A percentile compares a stretch with the other conserved stretches of the same genome.
These are phyloP conservation scores for Achlya hypogyna DNA, from an alignment of 352 stramenopile genomes.

Conservation along the genomic window DNA sequence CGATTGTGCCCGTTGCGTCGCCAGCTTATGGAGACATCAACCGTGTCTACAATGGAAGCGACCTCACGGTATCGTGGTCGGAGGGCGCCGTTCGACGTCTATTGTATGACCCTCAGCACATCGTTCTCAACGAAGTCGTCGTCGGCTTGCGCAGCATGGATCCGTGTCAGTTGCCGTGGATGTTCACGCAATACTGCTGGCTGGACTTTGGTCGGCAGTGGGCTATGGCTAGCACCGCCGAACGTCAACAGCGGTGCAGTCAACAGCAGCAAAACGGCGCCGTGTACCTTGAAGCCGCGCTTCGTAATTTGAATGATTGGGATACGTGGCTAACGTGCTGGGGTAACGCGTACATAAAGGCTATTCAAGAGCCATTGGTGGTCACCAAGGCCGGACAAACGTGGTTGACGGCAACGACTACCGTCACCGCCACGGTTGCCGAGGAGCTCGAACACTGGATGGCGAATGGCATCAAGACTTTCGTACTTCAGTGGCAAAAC, in stretches of 20 bases:
- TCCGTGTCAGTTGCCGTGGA: constrained; percentile 15
- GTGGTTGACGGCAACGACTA: background rate
- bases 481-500: constrained; percentile 16
- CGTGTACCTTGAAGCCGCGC: background rate
- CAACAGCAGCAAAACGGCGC: background rate
- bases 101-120: background rate
- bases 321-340: background rate
- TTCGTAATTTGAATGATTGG: constrained; percentile 9
- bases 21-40: background rate
- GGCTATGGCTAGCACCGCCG: constrained; percentile 3
- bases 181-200: constrained; percentile 20
- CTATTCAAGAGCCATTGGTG: too few species aligned
- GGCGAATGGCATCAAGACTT: background rate
- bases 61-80: background rate
- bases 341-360: background rate
- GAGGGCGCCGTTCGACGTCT: background rate
- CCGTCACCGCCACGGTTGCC: background rate
- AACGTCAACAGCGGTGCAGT: background rate
- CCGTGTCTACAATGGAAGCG: background rate
- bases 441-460: background rate
- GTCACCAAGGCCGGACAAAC: too few species aligned
- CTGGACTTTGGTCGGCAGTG: constrained; percentile 1
- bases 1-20: background rate
- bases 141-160: background rate
- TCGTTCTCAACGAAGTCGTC: background rate